Evolutionary conservation across 495 filamentous ascomycete species (phyloP).

Genomic region (Aspergillus saccharolyticus): DNA sequence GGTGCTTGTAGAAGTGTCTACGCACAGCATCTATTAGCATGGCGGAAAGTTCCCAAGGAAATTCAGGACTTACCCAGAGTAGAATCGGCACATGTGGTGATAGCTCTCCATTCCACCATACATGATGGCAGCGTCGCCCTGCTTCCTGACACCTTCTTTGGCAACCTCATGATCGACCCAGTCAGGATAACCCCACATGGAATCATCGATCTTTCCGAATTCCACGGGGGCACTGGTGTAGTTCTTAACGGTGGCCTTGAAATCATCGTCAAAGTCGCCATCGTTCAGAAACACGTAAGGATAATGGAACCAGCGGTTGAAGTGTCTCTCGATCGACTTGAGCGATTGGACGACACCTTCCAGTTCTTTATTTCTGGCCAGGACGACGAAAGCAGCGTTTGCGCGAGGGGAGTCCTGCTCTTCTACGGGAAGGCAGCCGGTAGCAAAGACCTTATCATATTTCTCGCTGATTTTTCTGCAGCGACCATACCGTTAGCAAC

Average conservation of each 20-base stretch:
- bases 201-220: constrained; percentile 87
- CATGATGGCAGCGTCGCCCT: constrained; percentile 98
- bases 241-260: constrained; percentile 82
- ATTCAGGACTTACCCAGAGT: constrained; percentile 69
- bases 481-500: constrained; percentile 8
- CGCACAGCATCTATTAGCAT: constrained; percentile 11
- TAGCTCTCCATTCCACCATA: constrained; percentile 99
- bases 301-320: constrained; percentile 99
- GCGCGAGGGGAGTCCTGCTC: constrained; percentile 63
- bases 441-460: constrained; percentile 92
- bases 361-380: constrained; percentile 94
- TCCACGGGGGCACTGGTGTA: constrained; percentile 83
- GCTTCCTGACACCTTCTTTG: constrained; percentile 90
- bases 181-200: constrained; percentile 94
- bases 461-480: constrained; percentile 93
- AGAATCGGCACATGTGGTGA: constrained; percentile 97
- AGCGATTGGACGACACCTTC: constrained; percentile 94
- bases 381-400: constrained; percentile 93
- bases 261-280: constrained; percentile 88
- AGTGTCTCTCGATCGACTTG: constrained; percentile 97
- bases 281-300: constrained; percentile 99
- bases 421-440: constrained; percentile 71
- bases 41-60: neutral
- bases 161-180: constrained; percentile 93
- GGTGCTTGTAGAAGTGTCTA: constrained; percentile 97